A percentile compares a stretch with the other conserved stretches of the same genome.
Conservation (phyloP, 1,284 basidiomycete genomes). For the Papiliotrema laurentii region DNA sequence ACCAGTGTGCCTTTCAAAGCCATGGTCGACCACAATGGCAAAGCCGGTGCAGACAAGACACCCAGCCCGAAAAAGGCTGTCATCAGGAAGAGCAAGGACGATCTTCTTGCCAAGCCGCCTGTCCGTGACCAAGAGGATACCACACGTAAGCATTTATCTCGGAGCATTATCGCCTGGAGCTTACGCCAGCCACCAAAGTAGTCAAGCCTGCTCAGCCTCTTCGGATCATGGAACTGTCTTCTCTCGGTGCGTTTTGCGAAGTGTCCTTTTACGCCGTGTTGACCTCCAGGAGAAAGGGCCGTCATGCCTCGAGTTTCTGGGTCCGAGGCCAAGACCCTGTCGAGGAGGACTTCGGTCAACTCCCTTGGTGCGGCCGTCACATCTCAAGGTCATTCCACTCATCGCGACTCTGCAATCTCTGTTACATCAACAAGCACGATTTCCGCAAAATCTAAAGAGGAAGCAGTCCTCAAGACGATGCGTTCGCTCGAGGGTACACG, state of each 20-base stretch:
- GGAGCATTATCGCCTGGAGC: neutral
- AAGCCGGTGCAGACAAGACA: neutral
- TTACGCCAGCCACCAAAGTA: slow-evolving; percentile 29
- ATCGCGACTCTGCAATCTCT: slow-evolving; percentile 10
- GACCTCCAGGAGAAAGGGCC: slow-evolving; percentile 14
- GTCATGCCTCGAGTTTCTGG: slow-evolving; percentile 15
- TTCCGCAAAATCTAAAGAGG: slow-evolving; percentile 18
- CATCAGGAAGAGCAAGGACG: slow-evolving; percentile 18
- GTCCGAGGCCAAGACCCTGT: slow-evolving; percentile 6
- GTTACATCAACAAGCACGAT: slow-evolving; percentile 1
- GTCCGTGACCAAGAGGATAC: slow-evolving; percentile 14
- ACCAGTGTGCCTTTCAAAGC: slow-evolving; percentile 9
- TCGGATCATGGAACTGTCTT: slow-evolving; percentile 18
- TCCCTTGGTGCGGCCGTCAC: neutral
- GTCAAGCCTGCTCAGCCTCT: slow-evolving; percentile 31
- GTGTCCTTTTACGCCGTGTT: neutral
- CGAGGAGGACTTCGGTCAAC: slow-evolving; percentile 1
- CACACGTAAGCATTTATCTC: slow-evolving; percentile 24
- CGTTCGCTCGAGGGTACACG: slow-evolving; percentile 32
- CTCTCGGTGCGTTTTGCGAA: slow-evolving; percentile 12
- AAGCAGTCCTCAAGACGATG: slow-evolving; percentile 33
- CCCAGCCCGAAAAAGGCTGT: slow-evolving; percentile 10
- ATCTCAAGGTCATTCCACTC: neutral
- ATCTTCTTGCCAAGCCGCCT: slow-evolving; percentile 9
- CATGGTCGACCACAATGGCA: neutral